A percentile compares a stretch with the other conserved stretches of the same genome.
Conservation (phyloP, 768 basidiomycete genomes). For the Mycena venus region DNA sequence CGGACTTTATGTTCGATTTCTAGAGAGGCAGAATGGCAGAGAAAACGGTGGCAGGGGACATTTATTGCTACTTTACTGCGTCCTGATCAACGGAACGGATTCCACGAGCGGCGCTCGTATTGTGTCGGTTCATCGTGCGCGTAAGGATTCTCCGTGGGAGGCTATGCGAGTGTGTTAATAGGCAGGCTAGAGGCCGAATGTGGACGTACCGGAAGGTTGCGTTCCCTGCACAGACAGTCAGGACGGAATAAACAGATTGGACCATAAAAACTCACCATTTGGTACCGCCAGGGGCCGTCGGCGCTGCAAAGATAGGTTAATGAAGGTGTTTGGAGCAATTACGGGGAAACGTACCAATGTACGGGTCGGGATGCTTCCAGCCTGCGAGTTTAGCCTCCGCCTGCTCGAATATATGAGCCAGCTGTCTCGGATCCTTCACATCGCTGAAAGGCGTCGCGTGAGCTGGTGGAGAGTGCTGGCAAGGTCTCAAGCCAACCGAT, state of each 20-base stretch:
- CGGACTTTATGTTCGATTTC: neutral
- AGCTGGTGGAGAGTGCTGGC: neutral
- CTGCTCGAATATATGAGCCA: slow-evolving; percentile 81
- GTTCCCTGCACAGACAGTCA: slow-evolving; percentile 66
- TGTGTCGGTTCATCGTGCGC: slow-evolving; percentile 50
- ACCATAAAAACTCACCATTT: slow-evolving; percentile 79
- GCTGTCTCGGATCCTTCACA: slow-evolving; percentile 86
- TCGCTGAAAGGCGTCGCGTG: slow-evolving; percentile 60
- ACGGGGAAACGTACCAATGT: slow-evolving; percentile 77
- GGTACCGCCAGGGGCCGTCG: slow-evolving; percentile 90
- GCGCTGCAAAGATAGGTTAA: slow-evolving; percentile 60
- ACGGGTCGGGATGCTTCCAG: slow-evolving; percentile 90
- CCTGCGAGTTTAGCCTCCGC: slow-evolving; percentile 82
- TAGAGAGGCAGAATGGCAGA: too few species aligned
- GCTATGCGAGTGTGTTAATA: slow-evolving; percentile 44
- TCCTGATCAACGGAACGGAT: slow-evolving; percentile 13
- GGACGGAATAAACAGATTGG: slow-evolving; percentile 16
- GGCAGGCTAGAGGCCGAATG: neutral
- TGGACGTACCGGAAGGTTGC: slow-evolving; percentile 78
- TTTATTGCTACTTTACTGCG: neutral
- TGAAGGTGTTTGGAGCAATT: slow-evolving; percentile 5
- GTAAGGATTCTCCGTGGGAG: slow-evolving; percentile 58
- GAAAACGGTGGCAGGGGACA: too few species aligned
- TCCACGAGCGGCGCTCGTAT: slow-evolving; percentile 20
- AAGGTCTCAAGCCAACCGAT: slow-evolving; percentile 71